Conservation (phyloP, 495 filamentous ascomycete species). For the Pyrenula massariospora region DNA sequence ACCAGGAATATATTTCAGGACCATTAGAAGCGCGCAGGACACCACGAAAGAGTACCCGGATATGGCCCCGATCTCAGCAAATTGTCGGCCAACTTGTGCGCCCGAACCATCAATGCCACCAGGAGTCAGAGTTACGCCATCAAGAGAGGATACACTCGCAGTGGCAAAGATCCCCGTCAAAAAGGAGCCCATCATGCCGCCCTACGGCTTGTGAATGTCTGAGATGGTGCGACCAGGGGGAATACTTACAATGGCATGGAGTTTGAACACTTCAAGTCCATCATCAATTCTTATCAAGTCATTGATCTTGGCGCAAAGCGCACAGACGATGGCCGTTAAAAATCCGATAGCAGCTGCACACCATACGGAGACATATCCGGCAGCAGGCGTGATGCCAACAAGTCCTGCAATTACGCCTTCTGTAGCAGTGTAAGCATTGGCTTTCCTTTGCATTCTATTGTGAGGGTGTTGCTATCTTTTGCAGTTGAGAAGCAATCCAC, state of each 20-base stretch:
- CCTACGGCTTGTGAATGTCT: not conserved
- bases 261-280: constrained; percentile 51
- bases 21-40: constrained; percentile 38
- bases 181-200: constrained; percentile 50
- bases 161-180: constrained; percentile 51
- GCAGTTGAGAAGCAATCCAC: no score
- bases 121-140: constrained; percentile 32
- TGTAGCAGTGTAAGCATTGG: no score
- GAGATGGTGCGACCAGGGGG: not conserved
- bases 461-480: no score
- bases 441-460: no score
- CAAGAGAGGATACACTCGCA: constrained; percentile 27
- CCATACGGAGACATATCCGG: constrained; percentile 47
- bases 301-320: constrained; percentile 38
- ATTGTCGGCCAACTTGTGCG: constrained; percentile 45
- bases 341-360: constrained; percentile 46
- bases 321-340: constrained; percentile 40
- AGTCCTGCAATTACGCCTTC: constrained; percentile 53
- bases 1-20: constrained; percentile 46
- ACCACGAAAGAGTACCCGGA: constrained; percentile 42
- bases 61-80: constrained; percentile 48
- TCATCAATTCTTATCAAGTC: constrained; percentile 49
- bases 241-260: constrained; percentile 37
- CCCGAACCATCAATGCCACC: constrained; percentile 47
- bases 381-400: constrained; percentile 53